A percentile compares a stretch with the other conserved stretches of the same genome.
These are phyloP conservation scores for Penicillium sp. DNA, from an alignment of 2,329 filamentous ascomycete genomes.

Conservation along the genomic window DNA sequence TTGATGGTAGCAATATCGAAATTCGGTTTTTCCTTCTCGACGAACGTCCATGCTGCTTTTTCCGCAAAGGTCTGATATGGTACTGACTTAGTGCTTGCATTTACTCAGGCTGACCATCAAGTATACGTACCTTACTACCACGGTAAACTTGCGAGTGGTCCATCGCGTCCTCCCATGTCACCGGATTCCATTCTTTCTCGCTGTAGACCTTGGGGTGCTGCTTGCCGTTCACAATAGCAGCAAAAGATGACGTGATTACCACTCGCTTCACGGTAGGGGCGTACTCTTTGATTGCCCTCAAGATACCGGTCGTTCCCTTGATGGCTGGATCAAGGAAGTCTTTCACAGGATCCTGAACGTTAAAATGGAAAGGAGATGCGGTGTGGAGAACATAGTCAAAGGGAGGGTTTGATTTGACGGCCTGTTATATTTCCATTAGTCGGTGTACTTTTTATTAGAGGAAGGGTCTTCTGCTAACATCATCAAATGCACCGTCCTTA, in stretches of 20 bases:
- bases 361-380: slow-evolving; percentile 70
- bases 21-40: slow-evolving; percentile 53
- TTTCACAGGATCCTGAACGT: slow-evolving; percentile 67
- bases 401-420: slow-evolving; percentile 58
- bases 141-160: slow-evolving; percentile 41
- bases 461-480: slow-evolving; percentile 33
- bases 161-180: slow-evolving; percentile 43
- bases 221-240: slow-evolving; percentile 56
- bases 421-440: slow-evolving; percentile 29
- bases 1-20: slow-evolving; percentile 63
- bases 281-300: slow-evolving; percentile 59
- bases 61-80: slow-evolving; percentile 56
- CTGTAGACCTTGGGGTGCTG: slow-evolving; percentile 36
- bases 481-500: slow-evolving; percentile 65
- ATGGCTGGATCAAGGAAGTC: slow-evolving; percentile 59
- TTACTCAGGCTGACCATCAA: neutral
- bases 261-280: slow-evolving; percentile 69
- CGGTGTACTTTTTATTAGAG: neutral
- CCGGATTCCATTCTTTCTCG: slow-evolving; percentile 44
- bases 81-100: slow-evolving; percentile 1
- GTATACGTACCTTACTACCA: slow-evolving; percentile 51
- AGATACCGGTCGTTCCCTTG: slow-evolving; percentile 61
- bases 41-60: slow-evolving; percentile 63
- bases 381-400: slow-evolving; percentile 75
- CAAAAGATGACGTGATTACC: slow-evolving; percentile 67